Evolutionary conservation across 208 protist species (phyloP), one percentile per base, ranked within the genome.

Genomic region (Leishmania major): DNA sequence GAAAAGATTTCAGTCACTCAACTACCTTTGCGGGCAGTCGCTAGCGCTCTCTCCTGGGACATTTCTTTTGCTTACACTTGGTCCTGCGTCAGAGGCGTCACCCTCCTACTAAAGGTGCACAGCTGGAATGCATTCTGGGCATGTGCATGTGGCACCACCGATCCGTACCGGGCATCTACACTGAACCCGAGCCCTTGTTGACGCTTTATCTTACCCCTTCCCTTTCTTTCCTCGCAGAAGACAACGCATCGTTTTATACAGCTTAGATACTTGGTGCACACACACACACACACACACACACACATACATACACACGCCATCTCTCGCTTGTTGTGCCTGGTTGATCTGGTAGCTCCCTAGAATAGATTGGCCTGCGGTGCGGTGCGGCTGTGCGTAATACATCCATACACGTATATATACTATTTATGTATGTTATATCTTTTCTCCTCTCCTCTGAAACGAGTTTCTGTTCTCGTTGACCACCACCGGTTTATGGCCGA

Each of bases 341-440:
- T 13, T 31, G 28, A 75, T 51, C 62, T 67, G 62, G 13, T 22
- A 37, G 3, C 31, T 67, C 31, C 62, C 5, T 67, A 10, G n/a
- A 67, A 40, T 40, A 15, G 62, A 67, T 67, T 67, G 13, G 13
- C 62, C 62, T 40, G 62, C 31, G 11, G 62, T 67, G 62, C 62
- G 3, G 62, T 67, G 60, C 70, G n/a, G 31, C 73, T 72, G 31
- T 73, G 25, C 74, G 40, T 47, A 15, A 43, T 28, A 35, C 25
- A 53, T 80, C 40, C 15, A 37, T 81, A n/a, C 69, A 47, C 75
- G 28, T 81, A 35, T 73, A 74, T 62, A 53, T 1, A 70, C 37
- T 40, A 40, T 40, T 40, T 40, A 40, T 40, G 37, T 80, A 72
- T 43, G 51, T 74, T 51, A 51, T 66, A 66, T 35, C 17, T 1